Evolutionary conservation across 257 asterid species (phyloP), one percentile per base, ranked within the genome.

Genomic region (Linaria vulgaris): DNA sequence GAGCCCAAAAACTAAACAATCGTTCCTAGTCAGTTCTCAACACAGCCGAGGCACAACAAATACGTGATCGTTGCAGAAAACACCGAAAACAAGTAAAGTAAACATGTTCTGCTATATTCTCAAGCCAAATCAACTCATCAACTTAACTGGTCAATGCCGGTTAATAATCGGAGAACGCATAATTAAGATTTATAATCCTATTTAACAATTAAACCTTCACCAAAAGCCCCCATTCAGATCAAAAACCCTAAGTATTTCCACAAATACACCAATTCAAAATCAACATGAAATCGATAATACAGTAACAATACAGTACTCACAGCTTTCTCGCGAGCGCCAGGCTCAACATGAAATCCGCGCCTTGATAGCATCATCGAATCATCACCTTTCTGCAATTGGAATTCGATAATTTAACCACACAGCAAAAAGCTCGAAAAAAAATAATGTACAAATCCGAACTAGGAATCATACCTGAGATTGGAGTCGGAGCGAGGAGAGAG

Each of bases 261-360:
- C 3, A 23, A 47, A 2, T 46, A 23, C 23, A 71, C 52, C 69
- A 38, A 61, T 12, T 64, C 14, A 34, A 11, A 43, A 43, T 34
- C 10, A 34, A 34, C 10, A 34, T 11, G 9, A 34, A 34, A 4
- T 34, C 38, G 5, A 64, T 31, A 16, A 1, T 0, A n/a, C 46
- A 47, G 15, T 12, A 34, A 19, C 50, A 34, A 66, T 0, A 56
- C 70, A 53, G 39, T 56, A 75, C 97, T 80, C 74, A 90, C 97
- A 58, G 94, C 95, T 74, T 85, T 90, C 88, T 90, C 97, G 38
- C 97, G 95, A 73, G 89, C 73, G 66, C 95, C 97, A 9, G 88
- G 88, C 78, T 87, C 91, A 49, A 85, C 82, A 64, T 90, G 95
- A 70, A 87, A 74, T 11, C 88, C 85, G 39, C 95, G 95, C 75